Conservation (phyloP, 495 filamentous ascomycete species). For the Mycothermus thermophilus region DNA sequence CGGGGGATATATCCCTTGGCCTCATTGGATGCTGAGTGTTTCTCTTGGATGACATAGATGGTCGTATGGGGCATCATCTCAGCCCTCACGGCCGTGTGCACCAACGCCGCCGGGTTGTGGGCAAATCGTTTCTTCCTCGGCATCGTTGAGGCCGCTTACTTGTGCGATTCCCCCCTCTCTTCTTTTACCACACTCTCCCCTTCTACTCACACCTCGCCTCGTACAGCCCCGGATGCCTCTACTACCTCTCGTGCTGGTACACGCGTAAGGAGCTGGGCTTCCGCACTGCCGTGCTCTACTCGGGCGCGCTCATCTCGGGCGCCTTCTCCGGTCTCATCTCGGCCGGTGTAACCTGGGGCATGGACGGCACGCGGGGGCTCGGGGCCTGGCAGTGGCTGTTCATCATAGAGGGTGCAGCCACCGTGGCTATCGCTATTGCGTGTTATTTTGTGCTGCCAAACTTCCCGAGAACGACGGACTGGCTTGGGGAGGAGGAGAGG, state of each 20-base stretch:
- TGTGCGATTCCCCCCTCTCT: too few relatives aligned
- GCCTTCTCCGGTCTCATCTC: conserved; percentile 51
- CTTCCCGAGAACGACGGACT: conserved; percentile 62
- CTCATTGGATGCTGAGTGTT: neutral
- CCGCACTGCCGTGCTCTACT: conserved; percentile 47
- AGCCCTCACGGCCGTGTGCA: conserved; percentile 44
- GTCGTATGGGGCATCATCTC: conserved; percentile 63
- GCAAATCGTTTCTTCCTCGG: conserved; percentile 60
- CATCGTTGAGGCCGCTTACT: conserved; percentile 42
- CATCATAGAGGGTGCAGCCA: conserved; percentile 60
- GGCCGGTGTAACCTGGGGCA: conserved; percentile 38
- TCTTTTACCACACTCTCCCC: neutral
- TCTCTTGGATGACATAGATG: conserved; percentile 34
- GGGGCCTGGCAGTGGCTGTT: conserved; percentile 54
- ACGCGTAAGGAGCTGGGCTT: conserved; percentile 43
- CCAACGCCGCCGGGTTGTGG: conserved; percentile 47
- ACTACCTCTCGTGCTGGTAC: conserved; percentile 47
- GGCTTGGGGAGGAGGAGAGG: conserved; percentile 58
- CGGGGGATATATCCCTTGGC: neutral
- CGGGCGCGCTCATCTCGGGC: conserved; percentile 47
- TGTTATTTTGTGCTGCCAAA: conserved; percentile 57
- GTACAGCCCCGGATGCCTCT: conserved; percentile 32
- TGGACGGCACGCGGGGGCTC: conserved; percentile 34
- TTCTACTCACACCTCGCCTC: neutral
- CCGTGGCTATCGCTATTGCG: conserved; percentile 29